phyloP scores from a whole-genome alignment of 2,329 filamentous ascomycete species.

The Cadophora malorum region DNA sequence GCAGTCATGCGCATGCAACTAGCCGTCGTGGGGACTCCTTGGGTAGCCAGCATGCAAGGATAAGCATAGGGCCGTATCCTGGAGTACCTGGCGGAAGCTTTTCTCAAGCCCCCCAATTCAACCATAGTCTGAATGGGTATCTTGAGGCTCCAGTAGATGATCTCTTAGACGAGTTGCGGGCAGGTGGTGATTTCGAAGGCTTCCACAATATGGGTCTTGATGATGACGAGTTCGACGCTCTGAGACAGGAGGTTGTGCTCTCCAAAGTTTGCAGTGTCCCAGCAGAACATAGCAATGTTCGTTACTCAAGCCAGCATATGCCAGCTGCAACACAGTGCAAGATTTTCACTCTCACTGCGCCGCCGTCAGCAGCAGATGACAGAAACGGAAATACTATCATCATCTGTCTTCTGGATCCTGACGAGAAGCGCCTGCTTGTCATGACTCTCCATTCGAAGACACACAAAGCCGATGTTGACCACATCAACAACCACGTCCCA shows the following conservation, averaged over 20 bases:
- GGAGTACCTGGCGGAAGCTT: conserved; percentile 35
- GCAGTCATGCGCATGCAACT: conserved; percentile 49
- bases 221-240: conserved; percentile 73
- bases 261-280: conserved; percentile 73
- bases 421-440: conserved; percentile 71
- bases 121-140: conserved; percentile 63
- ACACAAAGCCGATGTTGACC: conserved; percentile 35
- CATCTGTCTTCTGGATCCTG: conserved; percentile 73
- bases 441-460: conserved; percentile 63
- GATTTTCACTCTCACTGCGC: conserved; percentile 71
- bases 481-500: conserved; percentile 24
- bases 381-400: conserved; percentile 61
- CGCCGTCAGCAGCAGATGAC: conserved; percentile 60
- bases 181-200: conserved; percentile 67
- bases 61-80: conserved; percentile 57
- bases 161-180: conserved; percentile 70
- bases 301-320: conserved; percentile 62
- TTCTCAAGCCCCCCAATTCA: conserved; percentile 43
- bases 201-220: conserved; percentile 76
- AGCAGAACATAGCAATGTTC: conserved; percentile 64
- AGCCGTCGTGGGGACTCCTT: conserved; percentile 68
- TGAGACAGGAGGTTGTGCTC: conserved; percentile 75
- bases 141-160: conserved; percentile 73
- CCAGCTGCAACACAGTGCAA: conserved; percentile 62
- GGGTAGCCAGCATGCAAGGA: conserved; percentile 68